Conservation (phyloP, 2,329 filamentous ascomycete species). For the Fusarium floridanum region DNA sequence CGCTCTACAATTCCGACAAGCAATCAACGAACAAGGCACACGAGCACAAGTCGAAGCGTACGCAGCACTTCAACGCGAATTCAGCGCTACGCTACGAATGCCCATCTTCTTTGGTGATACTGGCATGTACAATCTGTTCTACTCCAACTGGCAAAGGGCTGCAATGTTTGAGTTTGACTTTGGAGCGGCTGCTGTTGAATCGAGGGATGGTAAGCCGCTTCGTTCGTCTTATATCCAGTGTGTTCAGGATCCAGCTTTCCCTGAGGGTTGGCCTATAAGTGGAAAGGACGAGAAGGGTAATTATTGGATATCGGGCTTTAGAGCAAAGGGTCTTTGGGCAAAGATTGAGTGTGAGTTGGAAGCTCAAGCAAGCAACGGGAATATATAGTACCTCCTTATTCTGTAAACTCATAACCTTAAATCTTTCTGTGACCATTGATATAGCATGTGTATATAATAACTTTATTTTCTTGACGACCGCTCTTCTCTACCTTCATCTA, state of each 20-base stretch:
- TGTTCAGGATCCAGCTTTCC: not conserved
- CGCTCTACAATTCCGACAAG: not conserved
- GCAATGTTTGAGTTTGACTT: not conserved
- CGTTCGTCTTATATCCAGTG: not conserved
- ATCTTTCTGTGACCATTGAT: too few species aligned
- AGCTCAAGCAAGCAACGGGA: not conserved
- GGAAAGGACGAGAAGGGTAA: not conserved
- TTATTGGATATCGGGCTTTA: not conserved
- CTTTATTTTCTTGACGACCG: too few species aligned
- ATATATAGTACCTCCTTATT: not conserved
- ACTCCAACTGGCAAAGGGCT: conserved; percentile 51
- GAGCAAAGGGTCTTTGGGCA: not conserved
- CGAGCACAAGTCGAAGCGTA: conserved; percentile 13
- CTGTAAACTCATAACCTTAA: too few species aligned
- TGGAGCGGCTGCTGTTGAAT: not conserved
- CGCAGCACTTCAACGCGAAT: not conserved
- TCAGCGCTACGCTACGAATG: conserved; percentile 23
- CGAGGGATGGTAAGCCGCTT: not conserved
- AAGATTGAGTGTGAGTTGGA: not conserved
- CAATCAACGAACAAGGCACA: conserved; percentile 9
- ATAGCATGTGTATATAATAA: too few species aligned
- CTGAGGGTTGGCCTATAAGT: not conserved
- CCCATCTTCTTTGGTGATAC: conserved; percentile 50
- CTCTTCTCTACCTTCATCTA: too few species aligned
- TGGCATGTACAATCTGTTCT: conserved; percentile 49